Evolutionary conservation across 805 yeast species (phyloP).

Genomic region (Pachysolen tannophilus): DNA sequence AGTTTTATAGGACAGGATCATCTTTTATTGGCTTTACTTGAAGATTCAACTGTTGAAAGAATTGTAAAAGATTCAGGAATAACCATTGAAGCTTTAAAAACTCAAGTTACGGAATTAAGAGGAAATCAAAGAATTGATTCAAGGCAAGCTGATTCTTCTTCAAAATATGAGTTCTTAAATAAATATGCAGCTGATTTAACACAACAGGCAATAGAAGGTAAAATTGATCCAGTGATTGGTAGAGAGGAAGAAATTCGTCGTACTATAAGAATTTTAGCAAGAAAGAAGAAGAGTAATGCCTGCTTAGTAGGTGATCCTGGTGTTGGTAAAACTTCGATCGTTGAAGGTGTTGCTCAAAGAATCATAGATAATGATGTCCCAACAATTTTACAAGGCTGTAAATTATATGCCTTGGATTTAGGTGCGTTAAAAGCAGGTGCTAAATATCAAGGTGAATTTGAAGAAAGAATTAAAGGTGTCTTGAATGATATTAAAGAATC

Average conservation of each 20-base stretch:
- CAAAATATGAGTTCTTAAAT: constrained; percentile 70
- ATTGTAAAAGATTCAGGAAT: constrained; percentile 67
- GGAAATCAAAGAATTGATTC: constrained; percentile 91
- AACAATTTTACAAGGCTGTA: constrained; percentile 69
- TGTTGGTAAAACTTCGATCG: constrained; percentile 97
- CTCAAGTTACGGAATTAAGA: constrained; percentile 72
- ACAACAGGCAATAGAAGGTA: constrained; percentile 87
- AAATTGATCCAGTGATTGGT: constrained; percentile 96
- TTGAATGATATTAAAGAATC: constrained; percentile 88
- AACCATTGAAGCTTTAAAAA: constrained; percentile 63
- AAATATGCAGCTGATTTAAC: constrained; percentile 95
- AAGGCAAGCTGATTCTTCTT: constrained; percentile 86
- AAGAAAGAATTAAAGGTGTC: constrained; percentile 96
- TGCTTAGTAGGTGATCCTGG: constrained; percentile 98
- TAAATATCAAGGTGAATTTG: constrained; percentile 96
- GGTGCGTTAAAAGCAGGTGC: constrained; percentile 99
- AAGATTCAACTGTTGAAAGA: constrained; percentile 62
- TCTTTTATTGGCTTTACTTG: constrained; percentile 73
- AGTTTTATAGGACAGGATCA: constrained; percentile 92
- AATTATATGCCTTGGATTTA: constrained; percentile 80
- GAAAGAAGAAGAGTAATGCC: constrained; percentile 95
- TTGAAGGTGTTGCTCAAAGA: constrained; percentile 98
- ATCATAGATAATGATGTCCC: constrained; percentile 96
- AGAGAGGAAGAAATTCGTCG: constrained; percentile 98
- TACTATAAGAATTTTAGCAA: constrained; percentile 89